phyloP scores from a whole-genome alignment of 257 asterid genomes.

The Lithospermum erythrorhizon region DNA sequence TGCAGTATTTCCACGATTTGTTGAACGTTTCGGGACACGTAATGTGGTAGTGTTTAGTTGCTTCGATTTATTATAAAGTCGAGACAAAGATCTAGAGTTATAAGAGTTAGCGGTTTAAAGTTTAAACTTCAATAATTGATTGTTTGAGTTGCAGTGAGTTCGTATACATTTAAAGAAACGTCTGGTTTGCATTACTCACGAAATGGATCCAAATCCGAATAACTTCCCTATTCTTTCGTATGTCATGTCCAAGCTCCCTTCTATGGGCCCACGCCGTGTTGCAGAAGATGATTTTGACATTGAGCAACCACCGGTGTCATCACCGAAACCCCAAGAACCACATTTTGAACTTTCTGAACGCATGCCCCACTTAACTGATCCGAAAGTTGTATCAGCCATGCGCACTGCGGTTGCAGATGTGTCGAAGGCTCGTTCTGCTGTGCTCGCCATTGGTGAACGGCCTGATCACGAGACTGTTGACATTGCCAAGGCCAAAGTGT shows the following conservation, averaged over 20 bases:
- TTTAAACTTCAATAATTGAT: too few relatives aligned
- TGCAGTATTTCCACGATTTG: too few relatives aligned
- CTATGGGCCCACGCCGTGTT: slow-evolving; percentile 34
- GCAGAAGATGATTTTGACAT: slow-evolving; percentile 42
- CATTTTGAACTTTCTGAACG: slow-evolving; percentile 69
- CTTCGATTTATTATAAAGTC: too few relatives aligned
- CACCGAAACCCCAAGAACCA: slow-evolving; percentile 27
- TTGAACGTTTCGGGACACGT: too few relatives aligned
- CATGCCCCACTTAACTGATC: slow-evolving; percentile 80
- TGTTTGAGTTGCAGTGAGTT: background rate
- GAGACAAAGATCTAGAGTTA: too few relatives aligned
- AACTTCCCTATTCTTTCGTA: slow-evolving; percentile 80
- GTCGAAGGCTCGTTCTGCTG: slow-evolving; percentile 59
- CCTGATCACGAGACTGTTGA: slow-evolving; percentile 94
- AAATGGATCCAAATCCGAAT: slow-evolving; percentile 83
- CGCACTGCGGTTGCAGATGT: slow-evolving; percentile 67
- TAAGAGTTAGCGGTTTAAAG: too few relatives aligned
- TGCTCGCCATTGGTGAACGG: slow-evolving; percentile 57
- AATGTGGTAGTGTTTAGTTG: too few relatives aligned
- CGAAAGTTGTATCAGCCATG: slow-evolving; percentile 60
- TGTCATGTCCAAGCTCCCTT: slow-evolving; percentile 65
- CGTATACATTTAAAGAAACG: too few relatives aligned
- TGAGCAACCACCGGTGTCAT: slow-evolving; percentile 42
- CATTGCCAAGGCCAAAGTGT: slow-evolving; percentile 40
- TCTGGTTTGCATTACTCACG: background rate